phyloP scores from a whole-genome alignment of 345 rosid species.

The Pistacia vera region DNA sequence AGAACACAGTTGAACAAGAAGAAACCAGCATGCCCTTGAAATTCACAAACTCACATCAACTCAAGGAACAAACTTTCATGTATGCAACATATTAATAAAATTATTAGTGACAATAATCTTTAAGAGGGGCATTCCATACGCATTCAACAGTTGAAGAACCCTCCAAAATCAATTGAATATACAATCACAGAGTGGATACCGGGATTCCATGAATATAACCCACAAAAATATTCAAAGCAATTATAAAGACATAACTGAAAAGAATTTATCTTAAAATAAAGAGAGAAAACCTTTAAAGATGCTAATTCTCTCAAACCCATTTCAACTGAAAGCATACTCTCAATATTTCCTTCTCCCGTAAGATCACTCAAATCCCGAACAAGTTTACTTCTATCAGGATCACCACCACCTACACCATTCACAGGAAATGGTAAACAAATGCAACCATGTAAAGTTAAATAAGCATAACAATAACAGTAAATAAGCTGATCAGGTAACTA shows the following conservation, averaged over 20 bases:
- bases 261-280: not conserved
- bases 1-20: not conserved
- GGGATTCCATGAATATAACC: not conserved
- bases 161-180: not conserved
- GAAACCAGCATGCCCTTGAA: not conserved
- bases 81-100: not conserved
- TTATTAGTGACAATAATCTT: not conserved
- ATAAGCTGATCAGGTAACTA: conserved; percentile 33
- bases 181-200: not conserved
- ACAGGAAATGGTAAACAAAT: conserved; percentile 15
- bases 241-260: not conserved
- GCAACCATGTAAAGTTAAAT: not conserved
- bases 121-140: not conserved
- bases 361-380: conserved; percentile 70
- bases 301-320: conserved; percentile 96
- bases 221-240: conserved; percentile 3
- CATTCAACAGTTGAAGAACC: conserved; percentile 8
- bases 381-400: conserved; percentile 53
- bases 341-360: conserved; percentile 97
- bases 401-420: conserved; percentile 46
- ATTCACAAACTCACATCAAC: not conserved
- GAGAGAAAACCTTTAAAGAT: conserved; percentile 70
- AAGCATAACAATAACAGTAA: not conserved
- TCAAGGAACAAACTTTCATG: not conserved
- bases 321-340: conserved; percentile 97